phyloP scores from a whole-genome alignment of 805 yeast genomes.

The Metschnikowia similis region DNA sequence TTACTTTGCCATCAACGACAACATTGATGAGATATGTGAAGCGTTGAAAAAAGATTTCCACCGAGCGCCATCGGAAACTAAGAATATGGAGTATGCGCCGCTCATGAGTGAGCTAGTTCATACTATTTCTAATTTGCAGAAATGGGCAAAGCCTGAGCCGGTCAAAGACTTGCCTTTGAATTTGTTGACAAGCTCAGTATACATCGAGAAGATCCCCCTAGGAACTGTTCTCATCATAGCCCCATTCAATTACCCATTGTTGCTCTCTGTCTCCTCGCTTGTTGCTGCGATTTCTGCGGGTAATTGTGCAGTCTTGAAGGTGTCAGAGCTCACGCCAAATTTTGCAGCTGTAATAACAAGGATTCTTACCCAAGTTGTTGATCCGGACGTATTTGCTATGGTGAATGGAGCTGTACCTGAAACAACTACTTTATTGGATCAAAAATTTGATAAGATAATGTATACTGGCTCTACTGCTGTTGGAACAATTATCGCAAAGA shows the following conservation, averaged over 20 bases:
- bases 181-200: constrained; percentile 19
- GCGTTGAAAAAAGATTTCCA: constrained; percentile 68
- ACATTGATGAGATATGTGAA: constrained; percentile 47
- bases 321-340: constrained; percentile 67
- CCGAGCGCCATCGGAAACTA: constrained; percentile 60
- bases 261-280: constrained; percentile 60
- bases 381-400: constrained; percentile 51
- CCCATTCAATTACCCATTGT: constrained; percentile 79
- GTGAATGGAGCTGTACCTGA: constrained; percentile 73
- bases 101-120: constrained; percentile 52
- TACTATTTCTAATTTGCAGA: constrained; percentile 54
- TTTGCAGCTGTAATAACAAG: constrained; percentile 54
- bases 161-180: constrained; percentile 35
- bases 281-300: constrained; percentile 85
- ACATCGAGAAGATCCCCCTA: constrained; percentile 27
- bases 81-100: constrained; percentile 51
- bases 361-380: constrained; percentile 50
- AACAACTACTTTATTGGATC: constrained; percentile 45
- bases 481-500: constrained; percentile 70
- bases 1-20: constrained; percentile 59
- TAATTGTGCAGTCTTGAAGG: constrained; percentile 72
- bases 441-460: constrained; percentile 74
- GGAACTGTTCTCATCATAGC: constrained; percentile 73
- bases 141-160: constrained; percentile 55
- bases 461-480: constrained; percentile 80